Evolutionary conservation across 1,284 basidiomycete species (phyloP).

Genomic region (Exobasidium cylindrosporum): DNA sequence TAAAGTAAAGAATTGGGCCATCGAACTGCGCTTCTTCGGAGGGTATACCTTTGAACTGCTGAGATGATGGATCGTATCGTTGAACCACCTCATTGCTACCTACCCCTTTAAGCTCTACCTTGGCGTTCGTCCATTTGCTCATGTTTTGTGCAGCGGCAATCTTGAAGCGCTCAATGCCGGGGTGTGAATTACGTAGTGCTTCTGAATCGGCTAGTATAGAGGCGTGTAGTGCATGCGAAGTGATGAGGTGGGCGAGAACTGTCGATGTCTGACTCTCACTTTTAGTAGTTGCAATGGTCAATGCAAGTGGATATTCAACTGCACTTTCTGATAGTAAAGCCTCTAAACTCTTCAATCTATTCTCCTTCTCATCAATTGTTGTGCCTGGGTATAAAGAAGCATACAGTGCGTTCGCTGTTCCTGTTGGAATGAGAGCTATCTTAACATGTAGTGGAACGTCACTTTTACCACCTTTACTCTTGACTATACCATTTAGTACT

Average conservation of each 20-base stretch:
- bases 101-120: constrained; percentile 59
- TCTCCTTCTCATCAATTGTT: constrained; percentile 17
- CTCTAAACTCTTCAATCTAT: constrained; percentile 18
- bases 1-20: constrained; percentile 81
- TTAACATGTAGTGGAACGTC: constrained; percentile 20
- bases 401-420: constrained; percentile 93
- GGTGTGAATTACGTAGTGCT: constrained; percentile 68
- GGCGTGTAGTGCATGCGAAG: constrained; percentile 72
- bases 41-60: constrained; percentile 57
- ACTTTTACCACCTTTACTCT: background rate
- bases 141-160: constrained; percentile 75
- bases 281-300: constrained; percentile 1
- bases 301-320: constrained; percentile 12
- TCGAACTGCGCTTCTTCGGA: constrained; percentile 38
- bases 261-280: background rate
- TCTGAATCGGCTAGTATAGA: constrained; percentile 66
- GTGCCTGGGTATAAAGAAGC: constrained; percentile 59
- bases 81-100: constrained; percentile 52
- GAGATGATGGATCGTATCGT: constrained; percentile 64
- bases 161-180: constrained; percentile 80
- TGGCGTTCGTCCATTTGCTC: constrained; percentile 68
- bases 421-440: constrained; percentile 65
- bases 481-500: constrained; percentile 42
- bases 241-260: constrained; percentile 57
- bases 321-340: background rate